These are phyloP conservation scores for Brachypodium distachyon DNA, from an alignment of 202 grass and related monocot genomes.

Conservation along the genomic window DNA sequence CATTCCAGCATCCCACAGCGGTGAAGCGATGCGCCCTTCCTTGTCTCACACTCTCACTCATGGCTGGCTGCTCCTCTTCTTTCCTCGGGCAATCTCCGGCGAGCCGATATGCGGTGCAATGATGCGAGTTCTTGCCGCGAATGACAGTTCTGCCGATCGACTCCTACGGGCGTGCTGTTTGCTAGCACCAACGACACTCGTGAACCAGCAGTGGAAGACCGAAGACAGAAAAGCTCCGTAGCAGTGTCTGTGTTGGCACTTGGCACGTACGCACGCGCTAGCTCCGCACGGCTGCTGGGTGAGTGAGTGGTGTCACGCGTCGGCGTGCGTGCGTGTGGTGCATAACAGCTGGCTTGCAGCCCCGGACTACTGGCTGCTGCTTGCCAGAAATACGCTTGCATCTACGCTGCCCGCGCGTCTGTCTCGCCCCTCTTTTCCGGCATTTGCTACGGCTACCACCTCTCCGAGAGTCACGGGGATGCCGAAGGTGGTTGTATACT, in stretches of 20 bases:
- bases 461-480: too few relatives aligned
- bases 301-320: not conserved
- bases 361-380: not conserved
- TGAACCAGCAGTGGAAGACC: not conserved
- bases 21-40: not conserved
- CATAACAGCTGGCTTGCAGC: constrained; percentile 29
- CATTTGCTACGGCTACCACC: not conserved
- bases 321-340: constrained; percentile 1
- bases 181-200: not conserved
- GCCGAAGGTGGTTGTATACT: not conserved
- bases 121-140: not conserved
- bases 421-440: not conserved
- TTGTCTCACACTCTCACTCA: not conserved
- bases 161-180: not conserved
- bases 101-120: not conserved
- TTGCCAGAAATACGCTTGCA: not conserved
- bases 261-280: not conserved
- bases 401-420: not conserved
- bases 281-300: too few relatives aligned
- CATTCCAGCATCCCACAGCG: too few relatives aligned
- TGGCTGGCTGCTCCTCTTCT: too few relatives aligned
- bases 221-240: too few relatives aligned
- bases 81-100: too few relatives aligned
- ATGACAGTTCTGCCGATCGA: not conserved
- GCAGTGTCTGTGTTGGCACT: not conserved